Conservation (phyloP, 495 filamentous ascomycete genomes). For the Penicillium odoratum region DNA sequence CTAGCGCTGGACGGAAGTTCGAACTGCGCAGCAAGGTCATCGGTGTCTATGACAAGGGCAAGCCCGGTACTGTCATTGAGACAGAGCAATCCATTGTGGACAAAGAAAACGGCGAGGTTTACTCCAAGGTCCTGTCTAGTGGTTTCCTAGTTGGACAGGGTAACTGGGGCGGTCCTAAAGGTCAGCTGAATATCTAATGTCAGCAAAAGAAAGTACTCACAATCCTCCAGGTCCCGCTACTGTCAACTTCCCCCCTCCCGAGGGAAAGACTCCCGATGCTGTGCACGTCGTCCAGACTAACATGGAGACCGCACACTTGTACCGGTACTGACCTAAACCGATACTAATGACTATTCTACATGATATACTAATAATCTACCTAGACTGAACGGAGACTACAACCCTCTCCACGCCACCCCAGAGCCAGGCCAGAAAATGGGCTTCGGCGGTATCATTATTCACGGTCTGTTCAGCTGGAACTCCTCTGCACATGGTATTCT, state of each 20-base stretch:
- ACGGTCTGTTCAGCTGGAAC: conserved; percentile 86
- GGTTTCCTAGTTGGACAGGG: conserved; percentile 84
- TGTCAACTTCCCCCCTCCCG: conserved; percentile 71
- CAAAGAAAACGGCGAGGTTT: conserved; percentile 65
- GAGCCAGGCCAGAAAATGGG: conserved; percentile 86
- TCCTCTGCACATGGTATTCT: conserved; percentile 74
- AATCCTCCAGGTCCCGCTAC: conserved; percentile 58
- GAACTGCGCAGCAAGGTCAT: conserved; percentile 78
- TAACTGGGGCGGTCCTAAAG: conserved; percentile 88
- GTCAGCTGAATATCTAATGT: conserved; percentile 30
- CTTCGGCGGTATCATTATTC: conserved; percentile 85
- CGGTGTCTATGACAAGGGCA: conserved; percentile 91
- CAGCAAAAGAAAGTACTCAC: not conserved
- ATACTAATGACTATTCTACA: not conserved
- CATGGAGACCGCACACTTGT: conserved; percentile 69
- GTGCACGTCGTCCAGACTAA: conserved; percentile 68
- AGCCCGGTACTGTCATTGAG: conserved; percentile 78
- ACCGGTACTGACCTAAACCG: conserved; percentile 46
- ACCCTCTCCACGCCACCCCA: conserved; percentile 83
- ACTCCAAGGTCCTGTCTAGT: conserved; percentile 64
- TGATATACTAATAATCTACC: not conserved
- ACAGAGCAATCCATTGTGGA: conserved; percentile 78
- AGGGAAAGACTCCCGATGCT: conserved; percentile 70
- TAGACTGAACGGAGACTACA: conserved; percentile 85
- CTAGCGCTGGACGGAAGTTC: conserved; percentile 69